A percentile compares a stretch with the other conserved stretches of the same genome.
Evolutionary conservation across 805 yeast species (phyloP).

Genomic region (Saccharomycopsis fermentans): DNA sequence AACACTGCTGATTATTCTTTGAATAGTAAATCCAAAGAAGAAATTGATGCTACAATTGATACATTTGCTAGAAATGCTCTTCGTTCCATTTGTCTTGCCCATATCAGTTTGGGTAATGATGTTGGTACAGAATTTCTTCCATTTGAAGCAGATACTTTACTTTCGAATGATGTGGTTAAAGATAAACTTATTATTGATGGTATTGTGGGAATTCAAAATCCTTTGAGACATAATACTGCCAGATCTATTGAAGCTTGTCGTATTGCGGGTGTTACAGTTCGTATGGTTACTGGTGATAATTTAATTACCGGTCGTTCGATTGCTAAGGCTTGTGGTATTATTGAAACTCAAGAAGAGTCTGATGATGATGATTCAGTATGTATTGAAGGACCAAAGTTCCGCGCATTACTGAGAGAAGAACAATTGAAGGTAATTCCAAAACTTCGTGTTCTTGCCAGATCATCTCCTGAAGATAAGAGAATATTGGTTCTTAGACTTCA

Average conservation of each 20-base stretch:
- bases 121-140: not conserved
- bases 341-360: constrained; percentile 38
- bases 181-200: constrained; percentile 47
- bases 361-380: constrained; percentile 41
- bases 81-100: constrained; percentile 84
- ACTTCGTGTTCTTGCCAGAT: constrained; percentile 80
- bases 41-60: constrained; percentile 35
- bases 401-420: constrained; percentile 51
- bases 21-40: constrained; percentile 15
- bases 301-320: constrained; percentile 86
- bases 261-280: constrained; percentile 84
- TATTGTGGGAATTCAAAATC: constrained; percentile 91
- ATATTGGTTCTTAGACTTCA: constrained; percentile 74
- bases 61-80: constrained; percentile 68
- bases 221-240: constrained; percentile 82
- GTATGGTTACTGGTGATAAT: constrained; percentile 99
- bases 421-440: constrained; percentile 56
- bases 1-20: not conserved
- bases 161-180: not conserved
- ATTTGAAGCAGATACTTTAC: not conserved
- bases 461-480: constrained; percentile 93
- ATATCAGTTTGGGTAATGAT: constrained; percentile 52
- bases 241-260: constrained; percentile 81
- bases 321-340: constrained; percentile 76
- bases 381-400: constrained; percentile 90